phyloP scores from a whole-genome alignment of 177 flowering plant genomes.

The Telopea speciosissima region DNA sequence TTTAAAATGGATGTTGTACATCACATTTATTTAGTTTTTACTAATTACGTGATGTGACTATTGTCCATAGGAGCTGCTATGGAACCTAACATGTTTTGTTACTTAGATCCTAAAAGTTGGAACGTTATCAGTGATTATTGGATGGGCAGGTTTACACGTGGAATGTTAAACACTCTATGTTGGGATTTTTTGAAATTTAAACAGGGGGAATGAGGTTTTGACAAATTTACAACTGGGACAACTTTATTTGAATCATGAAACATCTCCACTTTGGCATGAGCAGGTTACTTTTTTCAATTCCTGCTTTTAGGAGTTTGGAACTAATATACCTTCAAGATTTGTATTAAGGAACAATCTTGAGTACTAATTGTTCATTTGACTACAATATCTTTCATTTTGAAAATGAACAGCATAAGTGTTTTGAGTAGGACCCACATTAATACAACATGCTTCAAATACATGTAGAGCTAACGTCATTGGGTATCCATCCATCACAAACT shows the following conservation, averaged over 20 bases:
- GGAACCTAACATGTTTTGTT: no score
- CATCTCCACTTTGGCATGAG: not conserved
- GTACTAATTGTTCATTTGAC: not conserved
- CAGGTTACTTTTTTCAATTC: not conserved
- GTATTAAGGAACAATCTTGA: not conserved
- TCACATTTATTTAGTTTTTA: no score
- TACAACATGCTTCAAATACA: not conserved
- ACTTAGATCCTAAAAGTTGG: no score
- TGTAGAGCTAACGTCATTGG: not conserved
- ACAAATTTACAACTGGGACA: no score
- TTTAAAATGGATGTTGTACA: no score
- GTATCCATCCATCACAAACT: not conserved
- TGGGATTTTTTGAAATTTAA: not conserved
- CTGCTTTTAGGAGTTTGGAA: not conserved
- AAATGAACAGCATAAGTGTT: not conserved
- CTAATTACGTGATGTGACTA: no score
- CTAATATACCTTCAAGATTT: no score
- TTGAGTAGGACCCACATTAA: not conserved
- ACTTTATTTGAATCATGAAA: not conserved
- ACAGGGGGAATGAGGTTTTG: not conserved
- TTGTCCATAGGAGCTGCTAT: no score
- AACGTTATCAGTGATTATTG: no score
- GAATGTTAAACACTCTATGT: not conserved
- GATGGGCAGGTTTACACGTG: no score
- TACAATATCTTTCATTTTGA: not conserved